These are phyloP conservation scores for Metschnikowia lochheadii DNA, from an alignment of 805 yeast species.

Conservation along the genomic window DNA sequence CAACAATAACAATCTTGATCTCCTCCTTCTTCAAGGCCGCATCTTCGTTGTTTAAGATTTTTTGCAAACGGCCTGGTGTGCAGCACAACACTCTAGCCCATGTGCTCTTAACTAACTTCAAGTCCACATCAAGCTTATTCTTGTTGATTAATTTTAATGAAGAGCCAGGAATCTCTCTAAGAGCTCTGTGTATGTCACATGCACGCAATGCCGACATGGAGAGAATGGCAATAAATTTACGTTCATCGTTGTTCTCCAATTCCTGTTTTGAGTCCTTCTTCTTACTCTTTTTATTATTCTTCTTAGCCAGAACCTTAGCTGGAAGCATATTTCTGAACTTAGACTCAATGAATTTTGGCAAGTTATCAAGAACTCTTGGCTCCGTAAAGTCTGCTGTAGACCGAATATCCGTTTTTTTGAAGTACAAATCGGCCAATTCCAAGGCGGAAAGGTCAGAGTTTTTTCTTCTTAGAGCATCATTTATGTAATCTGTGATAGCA, in stretches of 20 bases:
- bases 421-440: slow-evolving; percentile 65
- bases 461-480: slow-evolving; percentile 52
- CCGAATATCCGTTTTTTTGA: slow-evolving; percentile 53
- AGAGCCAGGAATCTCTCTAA: slow-evolving; percentile 44
- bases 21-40: slow-evolving; percentile 38
- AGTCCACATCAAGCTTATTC: slow-evolving; percentile 65
- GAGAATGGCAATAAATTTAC: slow-evolving; percentile 48
- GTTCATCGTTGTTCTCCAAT: slow-evolving; percentile 19
- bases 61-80: slow-evolving; percentile 58
- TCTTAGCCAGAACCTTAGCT: slow-evolving; percentile 22
- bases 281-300: slow-evolving; percentile 26
- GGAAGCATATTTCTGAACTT: slow-evolving; percentile 48
- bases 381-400: slow-evolving; percentile 56
- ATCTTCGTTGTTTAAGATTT: slow-evolving; percentile 43
- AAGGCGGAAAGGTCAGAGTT: slow-evolving; percentile 68
- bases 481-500: slow-evolving; percentile 63
- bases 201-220: slow-evolving; percentile 82
- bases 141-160: slow-evolving; percentile 72
- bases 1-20: slow-evolving; percentile 54
- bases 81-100: slow-evolving; percentile 52
- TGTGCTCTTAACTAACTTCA: slow-evolving; percentile 41
- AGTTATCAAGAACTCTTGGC: slow-evolving; percentile 51
- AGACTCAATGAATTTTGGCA: slow-evolving; percentile 49
- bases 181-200: slow-evolving; percentile 75
- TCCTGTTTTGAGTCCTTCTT: slow-evolving; percentile 25